Evolutionary conservation across 2,329 filamentous ascomycete genomes (phyloP).

Genomic region (Pseudocercospora eumusae): DNA sequence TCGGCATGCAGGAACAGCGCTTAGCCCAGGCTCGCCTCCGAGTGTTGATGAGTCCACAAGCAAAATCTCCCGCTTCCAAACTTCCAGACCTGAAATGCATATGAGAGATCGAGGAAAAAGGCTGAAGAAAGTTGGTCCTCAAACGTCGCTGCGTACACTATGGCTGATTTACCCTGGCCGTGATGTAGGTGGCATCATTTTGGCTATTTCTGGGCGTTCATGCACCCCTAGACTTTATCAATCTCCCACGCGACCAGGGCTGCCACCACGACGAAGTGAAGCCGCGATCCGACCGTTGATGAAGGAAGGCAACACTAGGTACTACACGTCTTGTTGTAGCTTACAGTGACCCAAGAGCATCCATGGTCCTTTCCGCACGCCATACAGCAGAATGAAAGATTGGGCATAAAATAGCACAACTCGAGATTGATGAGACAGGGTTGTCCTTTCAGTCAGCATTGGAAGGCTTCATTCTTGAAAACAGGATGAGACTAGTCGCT

Average conservation of each 20-base stretch:
- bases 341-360: not conserved
- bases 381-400: not conserved
- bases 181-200: conserved; percentile 4
- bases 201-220: conserved; percentile 10
- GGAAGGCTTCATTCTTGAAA: not conserved
- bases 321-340: not conserved
- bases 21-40: conserved; percentile 13
- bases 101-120: not conserved
- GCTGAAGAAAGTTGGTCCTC: not conserved
- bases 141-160: not conserved
- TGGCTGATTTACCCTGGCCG: not conserved
- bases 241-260: conserved; percentile 8
- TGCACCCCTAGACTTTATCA: conserved; percentile 13
- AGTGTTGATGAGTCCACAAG: conserved; percentile 17
- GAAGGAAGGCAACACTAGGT: no score
- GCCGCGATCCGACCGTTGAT: conserved; percentile 5
- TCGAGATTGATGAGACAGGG: conserved; percentile 2
- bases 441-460: not conserved
- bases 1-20: conserved; percentile 22
- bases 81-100: not conserved
- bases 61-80: conserved; percentile 11
- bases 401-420: not conserved
- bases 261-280: conserved; percentile 4
- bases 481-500: not conserved
- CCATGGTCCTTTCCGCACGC: conserved; percentile 6